phyloP scores from a whole-genome alignment of 208 protist species.

The Leishmania arabica region DNA sequence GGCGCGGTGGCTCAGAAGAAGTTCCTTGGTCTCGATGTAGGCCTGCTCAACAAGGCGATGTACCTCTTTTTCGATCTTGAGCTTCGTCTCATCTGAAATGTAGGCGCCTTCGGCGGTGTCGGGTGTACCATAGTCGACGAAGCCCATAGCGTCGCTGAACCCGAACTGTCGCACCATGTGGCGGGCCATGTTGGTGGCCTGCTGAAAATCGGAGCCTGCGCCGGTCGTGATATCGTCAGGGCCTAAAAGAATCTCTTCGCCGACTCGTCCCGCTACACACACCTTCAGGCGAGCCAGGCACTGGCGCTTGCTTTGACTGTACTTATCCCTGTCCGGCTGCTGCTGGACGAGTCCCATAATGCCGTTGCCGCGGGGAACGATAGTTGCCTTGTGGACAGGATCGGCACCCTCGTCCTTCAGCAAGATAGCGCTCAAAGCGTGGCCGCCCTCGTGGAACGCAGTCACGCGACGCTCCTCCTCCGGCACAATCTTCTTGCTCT shows the following conservation, averaged over 20 bases:
- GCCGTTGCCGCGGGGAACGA: constrained; percentile 89
- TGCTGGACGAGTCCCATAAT: constrained; percentile 93
- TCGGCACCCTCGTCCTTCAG: constrained; percentile 76
- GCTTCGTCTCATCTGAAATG: constrained; percentile 91
- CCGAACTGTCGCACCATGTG: constrained; percentile 92
- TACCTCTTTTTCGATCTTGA: constrained; percentile 86
- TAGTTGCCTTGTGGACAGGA: constrained; percentile 93
- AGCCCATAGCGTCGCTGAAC: constrained; percentile 87
- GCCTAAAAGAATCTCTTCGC: constrained; percentile 97
- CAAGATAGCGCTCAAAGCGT: constrained; percentile 86
- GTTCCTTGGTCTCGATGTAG: constrained; percentile 73
- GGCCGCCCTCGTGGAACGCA: constrained; percentile 90
- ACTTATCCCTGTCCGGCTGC: constrained; percentile 83
- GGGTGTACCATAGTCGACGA: constrained; percentile 84
- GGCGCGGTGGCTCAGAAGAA: constrained; percentile 61
- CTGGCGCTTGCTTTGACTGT: constrained; percentile 87
- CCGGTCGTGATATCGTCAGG: constrained; percentile 94
- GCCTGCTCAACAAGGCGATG: constrained; percentile 65
- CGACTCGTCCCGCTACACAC: constrained; percentile 91
- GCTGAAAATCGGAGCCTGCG: constrained; percentile 89
- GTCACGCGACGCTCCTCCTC: constrained; percentile 88
- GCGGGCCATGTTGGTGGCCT: constrained; percentile 88
- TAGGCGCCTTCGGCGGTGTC: constrained; percentile 83
- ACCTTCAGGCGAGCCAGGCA: constrained; percentile 86
- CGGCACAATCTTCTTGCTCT: constrained; percentile 83